Conservation (phyloP, 2,329 filamentous ascomycete species). For the Aurifilum marmelostoma region DNA sequence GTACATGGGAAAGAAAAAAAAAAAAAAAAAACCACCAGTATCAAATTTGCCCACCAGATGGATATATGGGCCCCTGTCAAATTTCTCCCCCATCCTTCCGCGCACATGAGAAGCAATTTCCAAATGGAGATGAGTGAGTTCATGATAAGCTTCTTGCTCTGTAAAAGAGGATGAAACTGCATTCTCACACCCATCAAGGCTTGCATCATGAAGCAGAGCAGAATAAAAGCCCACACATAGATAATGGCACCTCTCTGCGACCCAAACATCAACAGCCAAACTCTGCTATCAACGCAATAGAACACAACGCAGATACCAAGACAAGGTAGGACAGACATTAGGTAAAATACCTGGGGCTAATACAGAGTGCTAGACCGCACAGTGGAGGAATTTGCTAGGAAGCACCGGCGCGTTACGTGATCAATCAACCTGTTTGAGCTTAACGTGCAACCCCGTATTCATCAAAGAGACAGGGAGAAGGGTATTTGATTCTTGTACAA, state of each 20-base stretch:
- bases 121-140: no score
- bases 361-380: no score
- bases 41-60: background rate
- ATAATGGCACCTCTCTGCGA: background rate
- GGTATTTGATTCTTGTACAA: conserved; percentile 26
- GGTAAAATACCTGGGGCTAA: no score
- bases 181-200: no score
- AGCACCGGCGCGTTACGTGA: background rate
- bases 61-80: background rate
- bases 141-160: no score
- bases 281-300: background rate
- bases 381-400: background rate
- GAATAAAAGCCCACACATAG: no score
- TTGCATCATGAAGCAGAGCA: no score
- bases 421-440: background rate
- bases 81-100: no score
- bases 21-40: no score
- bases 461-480: conserved; percentile 11
- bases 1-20: background rate
- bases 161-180: no score
- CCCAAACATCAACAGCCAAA: background rate
- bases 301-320: background rate
- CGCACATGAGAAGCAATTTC: background rate
- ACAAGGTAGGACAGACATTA: background rate
- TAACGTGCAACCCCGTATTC: background rate